Conservation (phyloP, 352 stramenopile genomes). For the Phytopythium chamaehyphon region DNA sequence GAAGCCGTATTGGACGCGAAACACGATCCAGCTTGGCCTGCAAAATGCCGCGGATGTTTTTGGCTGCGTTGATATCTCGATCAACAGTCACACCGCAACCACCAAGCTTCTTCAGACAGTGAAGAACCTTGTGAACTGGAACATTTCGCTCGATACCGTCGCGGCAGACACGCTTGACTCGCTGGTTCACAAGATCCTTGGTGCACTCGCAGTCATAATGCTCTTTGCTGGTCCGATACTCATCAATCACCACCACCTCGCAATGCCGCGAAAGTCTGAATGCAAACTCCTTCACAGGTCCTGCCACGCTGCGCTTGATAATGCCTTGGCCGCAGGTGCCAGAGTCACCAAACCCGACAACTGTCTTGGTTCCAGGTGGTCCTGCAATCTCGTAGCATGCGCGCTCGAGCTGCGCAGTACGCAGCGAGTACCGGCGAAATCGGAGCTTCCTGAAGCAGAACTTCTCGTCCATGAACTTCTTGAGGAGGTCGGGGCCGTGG, state of each 20-base stretch:
- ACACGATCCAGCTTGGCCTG: background rate
- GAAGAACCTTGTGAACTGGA: constrained; percentile 9
- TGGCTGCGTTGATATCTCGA: constrained; percentile 1
- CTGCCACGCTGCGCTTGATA: background rate
- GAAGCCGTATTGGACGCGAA: too few relatives aligned
- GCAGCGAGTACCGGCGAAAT: background rate
- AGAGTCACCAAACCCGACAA: background rate
- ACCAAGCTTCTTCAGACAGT: constrained; percentile 5
- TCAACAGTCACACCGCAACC: constrained; percentile 1
- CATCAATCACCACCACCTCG: constrained; percentile 10
- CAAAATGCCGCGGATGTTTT: background rate
- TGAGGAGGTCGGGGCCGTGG: background rate
- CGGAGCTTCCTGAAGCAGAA: background rate
- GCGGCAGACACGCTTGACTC: background rate
- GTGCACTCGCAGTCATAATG: constrained; percentile 2
- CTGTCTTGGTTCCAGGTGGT: background rate
- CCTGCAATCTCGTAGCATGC: background rate
- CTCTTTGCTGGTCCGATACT: constrained; percentile 4
- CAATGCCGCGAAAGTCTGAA: background rate
- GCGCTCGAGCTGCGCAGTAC: background rate
- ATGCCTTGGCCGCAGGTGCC: background rate
- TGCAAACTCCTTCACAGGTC: background rate
- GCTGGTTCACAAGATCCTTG: constrained; percentile 4
- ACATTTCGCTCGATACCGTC: constrained; percentile 5
- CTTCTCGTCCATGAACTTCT: background rate